phyloP scores from a whole-genome alignment of 768 basidiomycete species.

The Mycena chlorophos region DNA sequence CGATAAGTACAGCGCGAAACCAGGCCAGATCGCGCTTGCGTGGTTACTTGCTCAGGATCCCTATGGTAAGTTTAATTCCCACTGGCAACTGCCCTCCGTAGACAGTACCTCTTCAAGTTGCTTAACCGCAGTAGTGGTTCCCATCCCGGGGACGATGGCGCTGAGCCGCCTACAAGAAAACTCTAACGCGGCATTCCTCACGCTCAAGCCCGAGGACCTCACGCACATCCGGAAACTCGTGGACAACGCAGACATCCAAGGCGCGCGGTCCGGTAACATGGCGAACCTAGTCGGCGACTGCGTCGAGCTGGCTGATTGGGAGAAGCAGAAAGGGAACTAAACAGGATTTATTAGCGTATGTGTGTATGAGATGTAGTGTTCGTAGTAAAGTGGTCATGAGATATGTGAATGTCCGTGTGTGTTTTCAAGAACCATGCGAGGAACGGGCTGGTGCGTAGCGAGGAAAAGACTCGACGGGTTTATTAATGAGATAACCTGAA shows the following conservation, averaged over 20 bases:
- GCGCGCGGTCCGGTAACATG: conserved; percentile 16
- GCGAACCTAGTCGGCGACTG: conserved; percentile 8
- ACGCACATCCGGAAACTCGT: conserved; percentile 26
- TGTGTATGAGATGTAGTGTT: conserved; percentile 2
- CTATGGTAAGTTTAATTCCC: conserved; percentile 7
- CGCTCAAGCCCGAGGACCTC: conserved; percentile 27
- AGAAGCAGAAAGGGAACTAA: neutral
- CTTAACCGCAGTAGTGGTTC: conserved; percentile 23
- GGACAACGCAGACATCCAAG: conserved; percentile 26
- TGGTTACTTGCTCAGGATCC: conserved; percentile 22
- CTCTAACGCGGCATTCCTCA: conserved; percentile 24
- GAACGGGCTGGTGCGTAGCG: conserved; percentile 49
- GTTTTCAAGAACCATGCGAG: neutral
- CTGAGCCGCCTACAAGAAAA: conserved; percentile 39
- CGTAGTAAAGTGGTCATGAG: neutral
- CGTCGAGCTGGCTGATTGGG: conserved; percentile 14
- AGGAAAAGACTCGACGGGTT: conserved; percentile 62
- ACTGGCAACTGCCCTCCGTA: neutral
- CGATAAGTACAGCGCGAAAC: conserved; percentile 30
- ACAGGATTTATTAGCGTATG: neutral
- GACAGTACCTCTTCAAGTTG: neutral
- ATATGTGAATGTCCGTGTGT: neutral
- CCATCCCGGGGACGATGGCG: conserved; percentile 36
- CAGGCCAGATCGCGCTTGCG: conserved; percentile 22
- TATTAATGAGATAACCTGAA: conserved; percentile 56